Percentiles rank a stretch among this genome's conserved stretches.
Evolutionary conservation across 495 filamentous ascomycete genomes (phyloP).

Genomic region (Penicillium crystallinum): DNA sequence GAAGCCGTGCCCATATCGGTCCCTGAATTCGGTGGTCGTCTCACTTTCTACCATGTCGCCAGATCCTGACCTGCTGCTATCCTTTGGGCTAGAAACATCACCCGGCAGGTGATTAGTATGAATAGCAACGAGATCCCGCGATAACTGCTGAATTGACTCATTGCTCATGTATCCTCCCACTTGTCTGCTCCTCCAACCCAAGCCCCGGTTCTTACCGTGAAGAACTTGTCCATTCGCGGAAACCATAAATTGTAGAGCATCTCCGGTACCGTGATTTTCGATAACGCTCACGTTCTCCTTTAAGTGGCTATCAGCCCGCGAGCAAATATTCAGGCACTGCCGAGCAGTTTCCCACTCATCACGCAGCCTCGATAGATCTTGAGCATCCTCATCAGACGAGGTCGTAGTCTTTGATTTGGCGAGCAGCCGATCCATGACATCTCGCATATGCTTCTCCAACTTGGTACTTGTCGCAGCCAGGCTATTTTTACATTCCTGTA

Average conservation of each 20-base stretch:
- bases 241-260: constrained; percentile 39
- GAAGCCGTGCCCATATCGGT: constrained; percentile 32
- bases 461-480: constrained; percentile 23
- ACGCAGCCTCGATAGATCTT: constrained; percentile 29
- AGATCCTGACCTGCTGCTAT: constrained; percentile 8
- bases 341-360: constrained; percentile 37
- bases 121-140: constrained; percentile 33
- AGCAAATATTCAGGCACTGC: constrained; percentile 35
- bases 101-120: too few species aligned
- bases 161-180: constrained; percentile 38
- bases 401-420: constrained; percentile 25
- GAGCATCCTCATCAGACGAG: constrained; percentile 27
- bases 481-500: constrained; percentile 38
- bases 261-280: constrained; percentile 35
- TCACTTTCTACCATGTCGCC: constrained; percentile 6
- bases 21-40: constrained; percentile 24
- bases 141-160: constrained; percentile 34
- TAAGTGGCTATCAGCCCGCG: constrained; percentile 28
- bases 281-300: constrained; percentile 31
- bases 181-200: constrained; percentile 38
- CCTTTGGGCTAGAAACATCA: constrained; percentile 11
- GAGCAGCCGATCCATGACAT: constrained; percentile 28
- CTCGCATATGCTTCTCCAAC: constrained; percentile 32
- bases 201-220: constrained; percentile 32
- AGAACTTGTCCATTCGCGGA: constrained; percentile 34